Base-by-base conservation (phyloP, 495 filamentous ascomycete species). In the Darksidea phi region DNA sequence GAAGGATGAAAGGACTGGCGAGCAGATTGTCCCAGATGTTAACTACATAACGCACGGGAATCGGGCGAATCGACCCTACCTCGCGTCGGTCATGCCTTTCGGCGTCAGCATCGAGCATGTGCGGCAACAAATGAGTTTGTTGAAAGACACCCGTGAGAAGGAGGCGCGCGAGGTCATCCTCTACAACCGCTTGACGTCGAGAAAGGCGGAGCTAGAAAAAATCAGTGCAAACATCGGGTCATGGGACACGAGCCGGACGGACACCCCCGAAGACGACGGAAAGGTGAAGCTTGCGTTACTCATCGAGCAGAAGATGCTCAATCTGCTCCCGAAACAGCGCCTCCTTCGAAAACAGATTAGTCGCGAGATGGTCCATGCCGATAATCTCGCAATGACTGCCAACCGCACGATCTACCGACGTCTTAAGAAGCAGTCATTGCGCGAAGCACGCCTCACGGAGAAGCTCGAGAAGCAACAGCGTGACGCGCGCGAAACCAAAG, bases 381-480 rank as follows among this genome's bases (percentile, higher is more conserved):
- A 96, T 65, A 96, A 95, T 67, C 83, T 97, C 11, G 91, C 91
- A 37, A 95, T 96, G 85, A 96, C 91, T 12, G 89, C 91, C 0
- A 98, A 97, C 67, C 85, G 94, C 15, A 82, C 88, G 25, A 81
- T 84, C 66, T 96, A 95, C 70, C 87, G 94, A 23, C 86, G 93
- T 20, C 90, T 93, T 79, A 98, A 97, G 86, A 96, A 95, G 74
- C 92, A 96, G 68, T 91, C 88, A 23, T 78, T 97, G 50, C 86
- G 92, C n/a, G 94, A 98, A 73, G 95, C 94, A 34, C 86, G 94
- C 34, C 91, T 97, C 66, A 98, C 94, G 2, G 94, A 98, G 80
- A 97, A 95, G 71, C 82, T 98, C 1, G 94, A 98, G 82, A 97
- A 97, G 77, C 91, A 97, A 72, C 95, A 97, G 71, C 88, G 94